phyloP scores from a whole-genome alignment of 129 eudicot genomes.

The Smallanthus sonchifolius region DNA sequence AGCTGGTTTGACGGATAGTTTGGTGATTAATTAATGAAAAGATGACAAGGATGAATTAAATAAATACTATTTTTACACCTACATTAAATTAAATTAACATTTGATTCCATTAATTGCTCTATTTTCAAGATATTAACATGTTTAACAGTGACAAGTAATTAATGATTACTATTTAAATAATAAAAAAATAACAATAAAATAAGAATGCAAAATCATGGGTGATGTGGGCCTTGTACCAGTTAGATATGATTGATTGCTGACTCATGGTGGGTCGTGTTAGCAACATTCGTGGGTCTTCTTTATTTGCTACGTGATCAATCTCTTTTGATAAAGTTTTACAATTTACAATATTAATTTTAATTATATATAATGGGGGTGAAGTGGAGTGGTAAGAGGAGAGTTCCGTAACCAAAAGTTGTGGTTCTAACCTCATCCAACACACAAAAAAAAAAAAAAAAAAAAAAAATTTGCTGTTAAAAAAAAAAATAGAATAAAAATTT shows the following conservation, averaged over 20 bases:
- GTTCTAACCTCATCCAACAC: no score
- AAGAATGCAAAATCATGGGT: not conserved
- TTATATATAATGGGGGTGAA: no score
- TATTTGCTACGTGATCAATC: constrained; percentile 13
- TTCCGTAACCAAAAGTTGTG: no score
- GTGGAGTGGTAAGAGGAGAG: no score
- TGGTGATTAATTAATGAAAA: constrained; percentile 16
- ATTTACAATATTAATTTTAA: not conserved
- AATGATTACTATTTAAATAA: not conserved
- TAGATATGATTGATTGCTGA: constrained; percentile 26
- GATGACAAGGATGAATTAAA: not conserved
- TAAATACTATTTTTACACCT: not conserved
- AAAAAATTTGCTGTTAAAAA: no score
- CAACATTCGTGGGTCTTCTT: constrained; percentile 29
- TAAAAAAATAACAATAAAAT: not conserved
- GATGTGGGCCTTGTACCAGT: not conserved
- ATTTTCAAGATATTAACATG: not conserved
- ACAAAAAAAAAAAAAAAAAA: no score
- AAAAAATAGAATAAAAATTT: no score
- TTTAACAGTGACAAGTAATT: not conserved
- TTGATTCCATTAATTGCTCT: not conserved
- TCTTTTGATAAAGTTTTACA: not conserved
- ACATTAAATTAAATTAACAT: not conserved
- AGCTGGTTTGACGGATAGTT: constrained; percentile 18
- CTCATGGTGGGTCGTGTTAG: constrained; percentile 19